phyloP scores from a whole-genome alignment of 768 basidiomycete genomes.

The Arthromyces matolae region DNA sequence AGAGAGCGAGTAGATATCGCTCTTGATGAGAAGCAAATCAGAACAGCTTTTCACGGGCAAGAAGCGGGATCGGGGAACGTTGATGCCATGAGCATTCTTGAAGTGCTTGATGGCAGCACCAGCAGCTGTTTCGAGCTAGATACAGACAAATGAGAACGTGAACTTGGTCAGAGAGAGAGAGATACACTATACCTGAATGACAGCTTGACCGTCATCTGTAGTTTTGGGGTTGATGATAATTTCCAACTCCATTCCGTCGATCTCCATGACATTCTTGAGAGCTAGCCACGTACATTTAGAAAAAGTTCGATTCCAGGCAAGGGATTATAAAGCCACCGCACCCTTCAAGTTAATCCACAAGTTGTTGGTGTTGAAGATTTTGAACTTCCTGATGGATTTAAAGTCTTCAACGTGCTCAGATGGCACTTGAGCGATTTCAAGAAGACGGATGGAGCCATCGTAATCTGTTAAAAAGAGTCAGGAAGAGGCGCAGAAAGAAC shows the following conservation, averaged over 20 bases:
- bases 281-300: constrained; percentile 38
- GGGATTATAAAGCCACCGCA: no score
- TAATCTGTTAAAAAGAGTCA: constrained; percentile 53
- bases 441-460: constrained; percentile 80
- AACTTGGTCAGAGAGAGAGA: neutral
- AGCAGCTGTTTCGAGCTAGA: constrained; percentile 81
- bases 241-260: constrained; percentile 84
- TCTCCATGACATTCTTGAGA: constrained; percentile 87
- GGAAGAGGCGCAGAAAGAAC: neutral
- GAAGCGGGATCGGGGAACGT: constrained; percentile 93
- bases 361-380: constrained; percentile 90
- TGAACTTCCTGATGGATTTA: constrained; percentile 90
- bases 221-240: constrained; percentile 93
- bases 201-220: constrained; percentile 80
- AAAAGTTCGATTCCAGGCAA: no score
- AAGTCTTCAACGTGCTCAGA: constrained; percentile 93
- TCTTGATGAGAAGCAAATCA: constrained; percentile 85
- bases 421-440: constrained; percentile 94
- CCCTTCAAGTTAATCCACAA: constrained; percentile 78
- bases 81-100: constrained; percentile 87
- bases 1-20: constrained; percentile 85
- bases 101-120: constrained; percentile 95
- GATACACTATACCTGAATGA: constrained; percentile 59
- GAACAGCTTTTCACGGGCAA: constrained; percentile 89
- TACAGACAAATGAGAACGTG: neutral